phyloP scores from a whole-genome alignment of 441 rosid genomes.

The Pelargonium cotyledonis region DNA sequence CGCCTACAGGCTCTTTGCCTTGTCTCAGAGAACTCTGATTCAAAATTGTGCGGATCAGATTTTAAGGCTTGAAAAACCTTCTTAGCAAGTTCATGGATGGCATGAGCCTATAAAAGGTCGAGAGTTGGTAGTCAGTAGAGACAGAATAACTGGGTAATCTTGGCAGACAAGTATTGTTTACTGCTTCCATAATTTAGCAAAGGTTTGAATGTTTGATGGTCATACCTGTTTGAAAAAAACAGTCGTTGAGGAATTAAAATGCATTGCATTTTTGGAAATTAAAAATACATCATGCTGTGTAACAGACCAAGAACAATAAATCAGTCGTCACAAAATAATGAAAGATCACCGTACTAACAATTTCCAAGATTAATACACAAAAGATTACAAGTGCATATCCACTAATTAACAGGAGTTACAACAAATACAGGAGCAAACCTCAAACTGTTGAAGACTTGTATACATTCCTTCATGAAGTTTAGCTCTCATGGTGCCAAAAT shows the following conservation, averaged over 20 bases:
- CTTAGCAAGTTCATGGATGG: constrained; percentile 47
- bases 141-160: not conserved
- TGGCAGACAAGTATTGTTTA: not conserved
- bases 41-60: constrained; percentile 42
- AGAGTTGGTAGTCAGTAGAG: constrained; percentile 17
- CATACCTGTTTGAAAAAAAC: constrained; percentile 52
- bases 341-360: not conserved
- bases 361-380: not conserved
- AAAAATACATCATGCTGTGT: constrained; percentile 51
- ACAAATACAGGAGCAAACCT: constrained; percentile 34
- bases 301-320: constrained; percentile 13
- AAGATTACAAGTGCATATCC: not conserved
- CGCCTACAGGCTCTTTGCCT: constrained; percentile 37
- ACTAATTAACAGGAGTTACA: not conserved
- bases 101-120: constrained; percentile 46
- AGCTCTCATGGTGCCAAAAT: constrained; percentile 76
- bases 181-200: constrained; percentile 4
- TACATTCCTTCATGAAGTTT: constrained; percentile 80
- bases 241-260: constrained; percentile 49
- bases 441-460: constrained; percentile 46
- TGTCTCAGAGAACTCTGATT: constrained; percentile 35
- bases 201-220: constrained; percentile 9
- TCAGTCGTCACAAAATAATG: constrained; percentile 6
- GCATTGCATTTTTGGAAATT: constrained; percentile 56
- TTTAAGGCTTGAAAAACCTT: constrained; percentile 46